A percentile compares a stretch with the other conserved stretches of the same genome.
Conservation (phyloP, 495 filamentous ascomycete genomes). For the Penicillium pulvis region DNA sequence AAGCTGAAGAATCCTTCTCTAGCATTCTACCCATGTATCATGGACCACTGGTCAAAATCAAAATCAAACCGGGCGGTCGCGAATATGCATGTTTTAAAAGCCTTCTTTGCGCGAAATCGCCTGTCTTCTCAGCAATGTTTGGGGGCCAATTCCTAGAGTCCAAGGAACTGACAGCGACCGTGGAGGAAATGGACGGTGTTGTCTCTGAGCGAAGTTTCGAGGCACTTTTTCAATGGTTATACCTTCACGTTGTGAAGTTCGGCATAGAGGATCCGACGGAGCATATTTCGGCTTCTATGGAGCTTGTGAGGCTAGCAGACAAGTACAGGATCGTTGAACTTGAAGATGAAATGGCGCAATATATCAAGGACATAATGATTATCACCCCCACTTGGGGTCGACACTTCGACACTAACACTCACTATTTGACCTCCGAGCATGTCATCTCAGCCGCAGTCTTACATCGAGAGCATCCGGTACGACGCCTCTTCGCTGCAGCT, state of each 20-base stretch:
- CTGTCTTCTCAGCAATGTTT: conserved; percentile 31
- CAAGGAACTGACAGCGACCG: conserved; percentile 16
- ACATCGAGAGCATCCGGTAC: conserved; percentile 25
- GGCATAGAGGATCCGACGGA: conserved; percentile 14
- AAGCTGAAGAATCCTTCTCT: no score
- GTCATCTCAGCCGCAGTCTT: conserved; percentile 24
- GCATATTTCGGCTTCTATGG: conserved; percentile 26
- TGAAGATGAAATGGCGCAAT: conserved; percentile 23
- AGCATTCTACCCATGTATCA: conserved; percentile 15
- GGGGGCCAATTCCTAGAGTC: conserved; percentile 23
- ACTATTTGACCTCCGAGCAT: no score
- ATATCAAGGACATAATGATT: conserved; percentile 18
- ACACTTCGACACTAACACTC: conserved; percentile 21
- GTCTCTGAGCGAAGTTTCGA: conserved; percentile 26
- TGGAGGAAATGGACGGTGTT: conserved; percentile 27
- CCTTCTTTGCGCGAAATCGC: conserved; percentile 29
- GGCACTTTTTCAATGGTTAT: conserved; percentile 34
- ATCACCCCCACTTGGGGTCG: no score
- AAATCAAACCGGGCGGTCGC: conserved; percentile 8
- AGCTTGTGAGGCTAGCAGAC: conserved; percentile 31
- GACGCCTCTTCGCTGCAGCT: conserved; percentile 22
- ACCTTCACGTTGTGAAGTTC: conserved; percentile 22
- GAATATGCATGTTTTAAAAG: conserved; percentile 29
- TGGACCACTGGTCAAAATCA: conserved; percentile 4
- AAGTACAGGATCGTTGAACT: conserved; percentile 23